Evolutionary conservation across 2,329 filamentous ascomycete species (phyloP), one percentile per base, ranked within the genome.

Genomic region (Talaromyces sp.): DNA sequence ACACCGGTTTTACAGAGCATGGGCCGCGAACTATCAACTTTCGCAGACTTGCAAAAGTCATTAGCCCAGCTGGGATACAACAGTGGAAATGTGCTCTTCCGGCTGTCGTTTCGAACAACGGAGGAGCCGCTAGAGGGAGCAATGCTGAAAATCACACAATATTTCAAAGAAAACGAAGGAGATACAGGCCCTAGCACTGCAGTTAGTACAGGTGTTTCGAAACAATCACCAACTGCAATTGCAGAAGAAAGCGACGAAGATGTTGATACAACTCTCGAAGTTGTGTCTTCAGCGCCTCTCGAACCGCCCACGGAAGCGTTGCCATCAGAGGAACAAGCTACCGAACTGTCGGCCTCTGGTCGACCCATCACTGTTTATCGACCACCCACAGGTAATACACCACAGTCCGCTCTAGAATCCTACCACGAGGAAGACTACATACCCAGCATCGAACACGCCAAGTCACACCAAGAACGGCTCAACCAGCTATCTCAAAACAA

Each of bases 11-110:
- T 98, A 60, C 89, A 93, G 65, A 85, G 96, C 65, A 89, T 96
- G 83, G 91, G 89, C 9, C 84, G 91, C 68, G 91, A 94, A 67
- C 77, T 96, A 16, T 84, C 88, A 2, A 87, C 85, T 0, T 91
- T 98, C 68, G 81, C 82, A 18, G 93, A 96, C 69, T 83, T 98
- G 62, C 92, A 97, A 74, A 96, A 96, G 81, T 93, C 91, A 0
- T 77, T 99, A 53, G 88, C 87, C 5, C 91, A 96, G 73, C 79
- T 98, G 18, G 95, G 95, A 0, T 89, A 96, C 69, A 96, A 93
- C 72, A 89, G 86, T 55, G 94, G 95, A 5, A 94, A 85, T 70
- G 88, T 91, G 4, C 78, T 96, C 60, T 82, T 99, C 60, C 85
- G 91, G 61, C 77, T 99, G 63, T 87, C 82, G 36, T 98, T 94